Evolutionary conservation across 1,284 basidiomycete species (phyloP).

Genomic region (Rhodotorula sp.): DNA sequence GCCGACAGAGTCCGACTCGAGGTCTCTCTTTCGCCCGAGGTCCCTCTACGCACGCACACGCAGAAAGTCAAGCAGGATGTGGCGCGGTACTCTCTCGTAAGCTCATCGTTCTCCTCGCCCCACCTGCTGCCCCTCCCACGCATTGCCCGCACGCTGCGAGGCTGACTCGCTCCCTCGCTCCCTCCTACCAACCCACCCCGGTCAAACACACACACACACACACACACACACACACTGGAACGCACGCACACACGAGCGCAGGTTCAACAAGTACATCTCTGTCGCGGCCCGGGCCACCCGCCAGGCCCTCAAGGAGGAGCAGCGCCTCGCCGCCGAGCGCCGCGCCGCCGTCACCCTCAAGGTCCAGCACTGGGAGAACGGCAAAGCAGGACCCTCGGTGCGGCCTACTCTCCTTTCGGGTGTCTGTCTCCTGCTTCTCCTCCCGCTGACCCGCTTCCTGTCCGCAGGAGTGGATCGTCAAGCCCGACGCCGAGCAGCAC

Average conservation of each 20-base stretch:
- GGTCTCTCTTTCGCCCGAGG: too few relatives aligned
- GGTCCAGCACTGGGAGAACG: constrained; percentile 52
- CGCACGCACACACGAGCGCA: constrained; percentile 21
- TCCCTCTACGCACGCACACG: not conserved
- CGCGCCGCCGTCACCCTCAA: constrained; percentile 49
- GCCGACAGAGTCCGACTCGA: too few relatives aligned
- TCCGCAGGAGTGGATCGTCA: constrained; percentile 37
- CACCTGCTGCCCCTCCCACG: too few relatives aligned
- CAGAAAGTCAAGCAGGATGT: not conserved
- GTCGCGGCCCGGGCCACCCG: constrained; percentile 51
- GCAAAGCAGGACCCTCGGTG: constrained; percentile 39
- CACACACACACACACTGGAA: not conserved
- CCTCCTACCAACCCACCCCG: not conserved
- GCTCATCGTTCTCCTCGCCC: not conserved
- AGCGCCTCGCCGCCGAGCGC: constrained; percentile 50
- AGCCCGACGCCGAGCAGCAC: constrained; percentile 30
- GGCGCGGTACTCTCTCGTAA: constrained; percentile 1
- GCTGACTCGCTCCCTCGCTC: not conserved
- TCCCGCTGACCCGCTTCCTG: not conserved
- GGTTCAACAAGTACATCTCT: constrained; percentile 53
- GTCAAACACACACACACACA: not conserved
- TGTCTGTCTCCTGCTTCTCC: not conserved
- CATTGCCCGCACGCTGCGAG: not conserved
- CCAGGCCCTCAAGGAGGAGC: constrained; percentile 51
- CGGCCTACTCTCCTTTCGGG: not conserved